Percentiles rank a stretch among this genome's conserved stretches.
Evolutionary conservation across 2,329 filamentous ascomycete species (phyloP).

Genomic region (Cercospora beticola): DNA sequence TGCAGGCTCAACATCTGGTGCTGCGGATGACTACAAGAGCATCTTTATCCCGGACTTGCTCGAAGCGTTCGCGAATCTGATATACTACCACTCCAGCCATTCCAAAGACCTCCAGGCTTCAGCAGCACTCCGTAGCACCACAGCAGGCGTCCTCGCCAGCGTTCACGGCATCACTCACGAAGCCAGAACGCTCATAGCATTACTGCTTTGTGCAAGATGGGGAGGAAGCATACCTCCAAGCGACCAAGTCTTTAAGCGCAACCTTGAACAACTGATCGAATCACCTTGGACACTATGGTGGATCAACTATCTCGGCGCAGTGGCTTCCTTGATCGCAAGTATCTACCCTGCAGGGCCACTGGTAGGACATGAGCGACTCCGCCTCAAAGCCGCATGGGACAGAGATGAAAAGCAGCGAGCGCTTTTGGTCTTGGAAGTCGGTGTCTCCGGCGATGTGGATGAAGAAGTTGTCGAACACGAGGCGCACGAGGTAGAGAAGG

Average conservation of each 20-base stretch:
- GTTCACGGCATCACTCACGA: slow-evolving; percentile 73
- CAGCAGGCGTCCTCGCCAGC: slow-evolving; percentile 65
- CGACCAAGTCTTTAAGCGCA: slow-evolving; percentile 56
- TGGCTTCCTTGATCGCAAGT: slow-evolving; percentile 57
- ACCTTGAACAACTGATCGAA: slow-evolving; percentile 56
- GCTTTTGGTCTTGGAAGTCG: slow-evolving; percentile 47
- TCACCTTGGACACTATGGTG: slow-evolving; percentile 59
- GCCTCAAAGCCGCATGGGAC: slow-evolving; percentile 46
- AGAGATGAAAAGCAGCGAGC: slow-evolving; percentile 44
- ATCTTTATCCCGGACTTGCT: slow-evolving; percentile 50
- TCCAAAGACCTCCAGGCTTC: slow-evolving; percentile 56
- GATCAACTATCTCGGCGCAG: slow-evolving; percentile 62
- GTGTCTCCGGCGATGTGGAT: slow-evolving; percentile 41
- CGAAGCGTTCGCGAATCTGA: slow-evolving; percentile 58
- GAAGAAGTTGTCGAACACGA: slow-evolving; percentile 45
- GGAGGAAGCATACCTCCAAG: slow-evolving; percentile 62
- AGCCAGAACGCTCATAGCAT: slow-evolving; percentile 67
- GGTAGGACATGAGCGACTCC: slow-evolving; percentile 42
- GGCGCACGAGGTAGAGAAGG: slow-evolving; percentile 51
- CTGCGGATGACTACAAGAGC: slow-evolving; percentile 41
- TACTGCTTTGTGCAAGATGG: slow-evolving; percentile 74
- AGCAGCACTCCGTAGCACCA: slow-evolving; percentile 69
- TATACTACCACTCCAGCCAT: slow-evolving; percentile 50
- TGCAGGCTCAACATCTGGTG: slow-evolving; percentile 16
- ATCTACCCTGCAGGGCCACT: slow-evolving; percentile 62